A percentile compares a stretch with the other conserved stretches of the same genome.
Conservation (phyloP, 1,284 basidiomycete species). For the Somion occarium region DNA sequence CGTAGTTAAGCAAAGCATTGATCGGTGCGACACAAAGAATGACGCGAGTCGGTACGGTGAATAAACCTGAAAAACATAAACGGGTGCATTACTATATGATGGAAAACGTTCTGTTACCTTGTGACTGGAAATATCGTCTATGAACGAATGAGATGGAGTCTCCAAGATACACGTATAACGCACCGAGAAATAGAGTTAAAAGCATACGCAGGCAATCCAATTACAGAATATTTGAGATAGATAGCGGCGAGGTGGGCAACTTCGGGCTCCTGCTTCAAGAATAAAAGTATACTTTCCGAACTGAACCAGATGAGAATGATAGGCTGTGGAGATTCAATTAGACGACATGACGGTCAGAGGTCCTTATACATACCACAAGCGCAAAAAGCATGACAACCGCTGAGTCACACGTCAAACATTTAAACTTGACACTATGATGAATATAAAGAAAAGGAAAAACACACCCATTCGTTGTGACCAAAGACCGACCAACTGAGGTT, state of each 20-base stretch:
- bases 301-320: conserved; percentile 75
- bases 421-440: too few species aligned
- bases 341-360: not conserved
- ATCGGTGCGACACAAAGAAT: conserved; percentile 83
- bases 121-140: conserved; percentile 84
- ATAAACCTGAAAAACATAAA: conserved; percentile 50
- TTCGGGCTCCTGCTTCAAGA: conserved; percentile 80
- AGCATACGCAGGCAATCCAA: conserved; percentile 88
- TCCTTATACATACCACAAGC: conserved; percentile 45
- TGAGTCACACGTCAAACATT: conserved; percentile 22
- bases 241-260: conserved; percentile 76
- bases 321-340: conserved; percentile 40
- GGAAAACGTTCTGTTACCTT: conserved; percentile 40
- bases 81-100: not conserved
- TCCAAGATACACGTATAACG: conserved; percentile 19
- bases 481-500: conserved; percentile 81
- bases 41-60: conserved; percentile 84
- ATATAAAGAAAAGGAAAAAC: conserved; percentile 20
- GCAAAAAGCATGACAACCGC: conserved; percentile 62
- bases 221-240: conserved; percentile 74
- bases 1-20: conserved; percentile 81
- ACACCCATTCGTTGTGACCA: conserved; percentile 87
- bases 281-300: conserved; percentile 73
- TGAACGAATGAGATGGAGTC: conserved; percentile 23
- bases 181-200: conserved; percentile 70